Conservation (phyloP, 306 rosid species). For the Fagus crenata region DNA sequence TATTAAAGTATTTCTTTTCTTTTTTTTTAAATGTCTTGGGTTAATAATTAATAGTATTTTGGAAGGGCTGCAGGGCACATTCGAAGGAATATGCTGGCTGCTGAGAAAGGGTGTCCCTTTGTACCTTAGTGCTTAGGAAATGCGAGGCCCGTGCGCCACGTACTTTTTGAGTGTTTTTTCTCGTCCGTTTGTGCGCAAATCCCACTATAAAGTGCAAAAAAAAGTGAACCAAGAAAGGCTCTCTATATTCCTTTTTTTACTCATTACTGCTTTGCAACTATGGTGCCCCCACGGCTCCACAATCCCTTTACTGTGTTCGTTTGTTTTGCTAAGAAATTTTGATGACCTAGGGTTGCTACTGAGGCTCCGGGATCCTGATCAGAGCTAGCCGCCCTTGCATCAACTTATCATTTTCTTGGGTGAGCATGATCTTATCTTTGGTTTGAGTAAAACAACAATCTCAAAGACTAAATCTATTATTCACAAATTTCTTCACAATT, state of each 20-base stretch:
- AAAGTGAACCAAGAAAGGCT: conserved; percentile 25
- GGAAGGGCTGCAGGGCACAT: conserved; percentile 39
- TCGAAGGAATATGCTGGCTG: conserved; percentile 66
- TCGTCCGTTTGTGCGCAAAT: conserved; percentile 8
- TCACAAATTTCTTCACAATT: too few species aligned
- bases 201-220: conserved; percentile 36
- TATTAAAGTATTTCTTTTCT: not conserved
- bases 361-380: too few species aligned
- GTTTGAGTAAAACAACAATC: too few species aligned
- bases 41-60: not conserved
- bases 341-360: too few species aligned
- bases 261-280: not conserved
- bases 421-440: too few species aligned
- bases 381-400: too few species aligned
- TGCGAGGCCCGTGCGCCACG: conserved; percentile 70
- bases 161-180: conserved; percentile 21
- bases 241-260: not conserved
- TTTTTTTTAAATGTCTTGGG: not conserved
- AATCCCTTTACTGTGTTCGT: not conserved
- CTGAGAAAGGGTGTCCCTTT: not conserved
- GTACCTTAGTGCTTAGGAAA: conserved; percentile 20
- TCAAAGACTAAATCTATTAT: too few species aligned
- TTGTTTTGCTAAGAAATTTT: too few species aligned
- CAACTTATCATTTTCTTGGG: too few species aligned
- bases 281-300: not conserved